phyloP scores from a whole-genome alignment of 176 grass and related monocot genomes.

The Bonia amplexicaulis region DNA sequence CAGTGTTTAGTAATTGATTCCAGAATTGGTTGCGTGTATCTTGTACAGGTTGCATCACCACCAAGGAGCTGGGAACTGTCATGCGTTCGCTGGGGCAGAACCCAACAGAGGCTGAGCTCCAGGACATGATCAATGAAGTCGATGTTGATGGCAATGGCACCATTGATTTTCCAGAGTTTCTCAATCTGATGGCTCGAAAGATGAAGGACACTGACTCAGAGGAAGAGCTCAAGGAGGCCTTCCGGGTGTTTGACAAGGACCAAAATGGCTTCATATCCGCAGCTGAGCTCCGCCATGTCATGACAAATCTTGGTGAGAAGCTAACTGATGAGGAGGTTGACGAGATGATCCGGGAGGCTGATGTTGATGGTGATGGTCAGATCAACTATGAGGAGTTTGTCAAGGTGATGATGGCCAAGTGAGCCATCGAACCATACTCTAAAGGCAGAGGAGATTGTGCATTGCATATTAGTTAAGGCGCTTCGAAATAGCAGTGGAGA shows the following conservation, averaged over 20 bases:
- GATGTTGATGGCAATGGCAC: slow-evolving; percentile 87
- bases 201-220: slow-evolving; percentile 96
- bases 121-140: slow-evolving; percentile 97
- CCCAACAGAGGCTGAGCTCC: slow-evolving; percentile 86
- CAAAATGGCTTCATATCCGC: slow-evolving; percentile 91
- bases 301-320: slow-evolving; percentile 92
- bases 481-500: neutral
- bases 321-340: slow-evolving; percentile 83
- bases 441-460: slow-evolving; percentile 21
- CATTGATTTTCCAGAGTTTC: slow-evolving; percentile 87
- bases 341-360: slow-evolving; percentile 91
- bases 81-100: slow-evolving; percentile 92
- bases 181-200: slow-evolving; percentile 92
- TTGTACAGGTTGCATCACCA: slow-evolving; percentile 82
- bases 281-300: slow-evolving; percentile 83
- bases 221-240: slow-evolving; percentile 93
- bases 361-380: slow-evolving; percentile 87
- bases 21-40: neutral
- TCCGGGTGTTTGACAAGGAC: slow-evolving; percentile 94
- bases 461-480: slow-evolving; percentile 36
- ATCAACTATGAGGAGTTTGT: slow-evolving; percentile 97
- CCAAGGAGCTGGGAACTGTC: slow-evolving; percentile 90
- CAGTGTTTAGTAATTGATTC: neutral
- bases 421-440: slow-evolving; percentile 21
- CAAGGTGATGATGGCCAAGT: slow-evolving; percentile 96